Conservation (phyloP, 768 basidiomycete genomes). For the Leucocoprinus sp. region DNA sequence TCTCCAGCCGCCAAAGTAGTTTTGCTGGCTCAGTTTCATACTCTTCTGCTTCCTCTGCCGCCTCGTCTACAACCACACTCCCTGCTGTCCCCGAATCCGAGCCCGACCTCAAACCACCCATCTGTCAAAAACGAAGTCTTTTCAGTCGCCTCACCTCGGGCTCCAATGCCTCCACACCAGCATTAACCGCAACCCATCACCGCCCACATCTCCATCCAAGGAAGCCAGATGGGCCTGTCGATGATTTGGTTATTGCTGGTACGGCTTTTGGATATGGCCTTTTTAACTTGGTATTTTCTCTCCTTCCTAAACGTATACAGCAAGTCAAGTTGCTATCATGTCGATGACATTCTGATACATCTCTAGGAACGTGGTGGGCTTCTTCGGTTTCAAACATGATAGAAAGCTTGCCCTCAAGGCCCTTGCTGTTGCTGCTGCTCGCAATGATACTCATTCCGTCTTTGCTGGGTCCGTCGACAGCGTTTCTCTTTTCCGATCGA, state of each 20-base stretch:
- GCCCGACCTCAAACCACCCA: background rate
- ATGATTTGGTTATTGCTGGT: constrained; percentile 67
- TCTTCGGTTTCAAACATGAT: constrained; percentile 72
- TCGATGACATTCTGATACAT: background rate
- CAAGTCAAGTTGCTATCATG: background rate
- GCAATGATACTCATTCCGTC: constrained; percentile 63
- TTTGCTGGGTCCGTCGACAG: constrained; percentile 71
- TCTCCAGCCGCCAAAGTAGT: constrained; percentile 13
- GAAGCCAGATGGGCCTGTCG: constrained; percentile 46
- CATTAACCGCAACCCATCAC: constrained; percentile 15
- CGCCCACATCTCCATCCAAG: constrained; percentile 11
- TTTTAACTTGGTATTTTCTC: constrained; percentile 74
- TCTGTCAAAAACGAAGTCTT: background rate
- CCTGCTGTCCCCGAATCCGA: background rate
- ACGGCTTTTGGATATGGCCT: constrained; percentile 72
- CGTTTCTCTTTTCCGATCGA: constrained; percentile 16
- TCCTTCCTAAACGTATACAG: constrained; percentile 67
- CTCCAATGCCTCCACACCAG: constrained; percentile 12
- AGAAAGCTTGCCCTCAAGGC: constrained; percentile 60
- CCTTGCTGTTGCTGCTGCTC: constrained; percentile 57
- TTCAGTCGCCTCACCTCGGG: constrained; percentile 1
- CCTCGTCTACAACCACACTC: constrained; percentile 15
- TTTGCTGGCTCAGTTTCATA: constrained; percentile 15
- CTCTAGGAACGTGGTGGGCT: constrained; percentile 57
- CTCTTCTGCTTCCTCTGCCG: constrained; percentile 17